These are phyloP conservation scores for Asterionellopsis glacialis DNA, from an alignment of 108 stramenopile species.

Conservation along the genomic window DNA sequence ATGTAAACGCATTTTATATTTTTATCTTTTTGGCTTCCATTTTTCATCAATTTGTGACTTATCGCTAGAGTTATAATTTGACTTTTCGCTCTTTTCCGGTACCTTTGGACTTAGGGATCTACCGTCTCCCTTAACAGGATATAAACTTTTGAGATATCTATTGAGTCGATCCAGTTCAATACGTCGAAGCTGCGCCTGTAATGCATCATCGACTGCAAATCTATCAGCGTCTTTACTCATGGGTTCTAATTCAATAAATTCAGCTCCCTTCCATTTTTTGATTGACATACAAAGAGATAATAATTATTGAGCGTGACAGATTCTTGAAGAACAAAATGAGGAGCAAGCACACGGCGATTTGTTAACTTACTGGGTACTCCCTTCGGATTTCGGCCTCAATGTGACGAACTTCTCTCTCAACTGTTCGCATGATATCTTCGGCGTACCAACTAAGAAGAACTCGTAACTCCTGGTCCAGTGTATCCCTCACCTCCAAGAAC, in stretches of 20 bases:
- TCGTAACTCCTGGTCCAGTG: conserved; percentile 75
- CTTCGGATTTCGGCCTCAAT: conserved; percentile 90
- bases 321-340: too few relatives aligned
- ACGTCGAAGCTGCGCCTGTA: conserved; percentile 59
- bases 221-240: conserved; percentile 81
- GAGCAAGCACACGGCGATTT: too few relatives aligned
- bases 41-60: too few relatives aligned
- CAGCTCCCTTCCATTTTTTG: conserved; percentile 45
- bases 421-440: conserved; percentile 95
- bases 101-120: too few relatives aligned
- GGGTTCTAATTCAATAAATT: conserved; percentile 97
- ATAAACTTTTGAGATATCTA: conserved; percentile 53
- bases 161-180: conserved; percentile 68
- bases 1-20: too few relatives aligned
- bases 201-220: conserved; percentile 82
- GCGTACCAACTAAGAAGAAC: conserved; percentile 93
- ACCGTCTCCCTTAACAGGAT: conserved; percentile 13
- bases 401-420: conserved; percentile 91
- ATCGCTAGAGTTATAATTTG: too few relatives aligned
- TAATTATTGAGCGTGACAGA: too few relatives aligned
- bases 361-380: conserved; percentile 57
- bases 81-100: too few relatives aligned
- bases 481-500: conserved; percentile 47
- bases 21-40: too few relatives aligned
- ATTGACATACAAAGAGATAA: too few relatives aligned